Base-by-base conservation (phyloP, 2,329 filamentous ascomycete species). In the Sphaerulina musiva region DNA sequence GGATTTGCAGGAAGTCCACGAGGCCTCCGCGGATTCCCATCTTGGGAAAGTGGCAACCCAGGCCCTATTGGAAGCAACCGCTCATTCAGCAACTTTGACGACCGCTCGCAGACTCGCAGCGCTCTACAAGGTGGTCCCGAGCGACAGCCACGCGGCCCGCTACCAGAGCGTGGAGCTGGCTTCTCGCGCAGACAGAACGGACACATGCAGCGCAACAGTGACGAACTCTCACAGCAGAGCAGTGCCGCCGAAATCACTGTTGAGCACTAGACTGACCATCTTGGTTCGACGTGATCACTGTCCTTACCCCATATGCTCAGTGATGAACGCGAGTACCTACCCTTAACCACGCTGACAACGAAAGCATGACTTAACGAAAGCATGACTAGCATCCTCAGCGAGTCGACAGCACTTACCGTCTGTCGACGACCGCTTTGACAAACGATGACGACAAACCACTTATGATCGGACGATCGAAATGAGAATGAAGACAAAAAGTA, bases 21-120 rank as follows among this genome's bases (percentile, higher is more conserved):
- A 54, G 74, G 79, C 53, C 71, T 83, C 48, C 77, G 81, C 54
- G 78, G 79, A 63, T 80, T 82, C 73, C 80, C 80, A 61, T 82
- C 80, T 45, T 83, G 80, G 79, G 80, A 80, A 62, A 74, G 76
- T 54, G 74, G 78, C 58, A 74, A 74, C 63, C 78, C 80, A 53
- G 81, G 79, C 26, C 79, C 82, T 38, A 84, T 85, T 64, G 82
- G 82, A 56, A 81, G 82, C 67, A 82, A 84, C 70, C 76, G 82
- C 58, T 76, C 80, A 39, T 81, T 84, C 68, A 81, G 80, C 68
- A 77, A 71, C 59, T 81, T 78, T 68, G 80, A 84, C 62, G 77
- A 77, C 60, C 76, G 79, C 57, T 74, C 74, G 56, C 74, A 76
- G 59, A 77, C 78, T 61, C 74, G 78, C 53, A 64, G 63, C 55